Evolutionary conservation across 805 yeast species (phyloP), one percentile per base, ranked within the genome.

Genomic region (Komagataella pseudopastoris): DNA sequence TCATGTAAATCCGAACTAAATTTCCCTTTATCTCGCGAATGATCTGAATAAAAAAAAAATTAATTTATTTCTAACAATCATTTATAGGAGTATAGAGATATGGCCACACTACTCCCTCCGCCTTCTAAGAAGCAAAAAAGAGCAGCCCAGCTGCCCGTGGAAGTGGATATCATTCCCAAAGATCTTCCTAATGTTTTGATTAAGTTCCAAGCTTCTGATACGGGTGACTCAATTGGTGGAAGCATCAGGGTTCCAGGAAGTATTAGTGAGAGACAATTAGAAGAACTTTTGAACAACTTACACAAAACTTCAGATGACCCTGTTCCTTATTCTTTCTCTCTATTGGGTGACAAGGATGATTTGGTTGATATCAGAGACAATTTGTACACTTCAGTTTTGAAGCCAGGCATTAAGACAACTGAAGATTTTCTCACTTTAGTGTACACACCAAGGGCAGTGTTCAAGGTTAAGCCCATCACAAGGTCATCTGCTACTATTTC

Each of bases 41-140:
- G 6, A 10, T 30, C 6, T 30, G 39, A 30, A 30, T 10, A 10
- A 30, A 30, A 30, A n/a, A 30, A 24, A 30, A 30, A 30, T 30
- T 30, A 30, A 30, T 30, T 14, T 30, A 6, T 2, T 30, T 5
- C 39, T 30, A 30, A 30, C 39, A 10, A 12, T 30, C 39, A 14
- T 30, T 10, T 30, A 30, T 30, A 30, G 39, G 14, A 30, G 14
- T 14, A 30, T 20, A 20, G 20, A 30, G 14, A 45, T 16, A 90
- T 91, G 98, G 93, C 98, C 50, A 93, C 98, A 0, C 72, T 88
- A 47, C 66, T 93, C 48, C 99, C 99, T 23, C 98, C 97, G 45
- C 95, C 87, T 18, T 84, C 96, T 1, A 91, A 93, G 66, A 87
- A 81, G 62, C 96, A 88, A 63, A 86, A 77, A 66, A 80, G 81